Evolutionary conservation across 1,284 basidiomycete species (phyloP).

Genomic region (Melanopsichium pennsylvanicum): DNA sequence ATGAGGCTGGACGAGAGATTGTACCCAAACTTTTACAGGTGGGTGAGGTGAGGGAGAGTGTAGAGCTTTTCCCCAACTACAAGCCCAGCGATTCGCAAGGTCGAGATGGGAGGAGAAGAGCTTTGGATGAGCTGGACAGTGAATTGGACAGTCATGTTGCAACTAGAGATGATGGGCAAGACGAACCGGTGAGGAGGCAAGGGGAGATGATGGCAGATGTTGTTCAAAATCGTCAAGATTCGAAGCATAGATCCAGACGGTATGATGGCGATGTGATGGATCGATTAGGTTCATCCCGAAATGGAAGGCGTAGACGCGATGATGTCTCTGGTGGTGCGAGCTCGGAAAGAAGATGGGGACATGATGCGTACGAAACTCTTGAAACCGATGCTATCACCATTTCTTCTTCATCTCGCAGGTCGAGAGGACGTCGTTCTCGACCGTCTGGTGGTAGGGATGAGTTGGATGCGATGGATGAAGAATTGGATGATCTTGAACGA

Average conservation of each 20-base stretch:
- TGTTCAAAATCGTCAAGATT: constrained; percentile 7
- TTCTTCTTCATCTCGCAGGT: background rate
- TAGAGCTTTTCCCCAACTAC: constrained; percentile 46
- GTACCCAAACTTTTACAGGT: constrained; percentile 59
- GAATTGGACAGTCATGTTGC: constrained; percentile 33
- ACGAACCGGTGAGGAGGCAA: constrained; percentile 15
- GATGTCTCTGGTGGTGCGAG: no score
- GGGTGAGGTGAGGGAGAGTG: constrained; percentile 37
- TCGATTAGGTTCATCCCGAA: no score
- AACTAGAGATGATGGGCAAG: background rate
- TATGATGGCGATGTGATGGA: no score
- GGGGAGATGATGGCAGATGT: constrained; percentile 44
- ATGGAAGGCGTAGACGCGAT: background rate
- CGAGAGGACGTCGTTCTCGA: constrained; percentile 12
- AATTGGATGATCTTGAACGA: constrained; percentile 17
- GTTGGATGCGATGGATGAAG: constrained; percentile 41
- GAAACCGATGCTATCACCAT: background rate
- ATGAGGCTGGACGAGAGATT: constrained; percentile 60
- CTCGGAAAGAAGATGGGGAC: constrained; percentile 15
- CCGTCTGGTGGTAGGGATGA: background rate
- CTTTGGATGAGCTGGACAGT: constrained; percentile 36
- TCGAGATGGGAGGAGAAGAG: background rate
- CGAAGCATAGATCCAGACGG: no score
- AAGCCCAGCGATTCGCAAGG: constrained; percentile 6
- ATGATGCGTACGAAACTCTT: constrained; percentile 26